phyloP scores from a whole-genome alignment of 495 filamentous ascomycete species.

The Collariella sp. region DNA sequence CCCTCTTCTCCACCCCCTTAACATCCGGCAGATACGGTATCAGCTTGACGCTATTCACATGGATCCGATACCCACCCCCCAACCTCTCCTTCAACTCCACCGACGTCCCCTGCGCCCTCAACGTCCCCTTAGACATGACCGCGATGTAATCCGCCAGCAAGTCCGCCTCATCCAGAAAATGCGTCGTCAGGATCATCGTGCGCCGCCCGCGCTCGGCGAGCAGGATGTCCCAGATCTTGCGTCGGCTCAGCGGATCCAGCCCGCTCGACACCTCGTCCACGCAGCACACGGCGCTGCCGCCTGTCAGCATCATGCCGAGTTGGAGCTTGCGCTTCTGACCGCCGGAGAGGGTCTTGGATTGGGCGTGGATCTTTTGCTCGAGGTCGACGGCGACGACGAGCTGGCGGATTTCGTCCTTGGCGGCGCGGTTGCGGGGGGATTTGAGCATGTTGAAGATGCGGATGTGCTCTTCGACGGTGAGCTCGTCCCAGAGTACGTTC shows the following conservation, averaged over 20 bases:
- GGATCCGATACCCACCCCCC: slow-evolving; percentile 69
- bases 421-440: slow-evolving; percentile 43
- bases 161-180: slow-evolving; percentile 74
- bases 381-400: slow-evolving; percentile 64
- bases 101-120: slow-evolving; percentile 65
- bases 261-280: slow-evolving; percentile 82
- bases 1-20: slow-evolving; percentile 46
- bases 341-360: slow-evolving; percentile 64
- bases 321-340: slow-evolving; percentile 90
- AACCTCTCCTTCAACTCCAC: slow-evolving; percentile 64
- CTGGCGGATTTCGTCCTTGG: slow-evolving; percentile 44
- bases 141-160: slow-evolving; percentile 69
- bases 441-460: slow-evolving; percentile 72
- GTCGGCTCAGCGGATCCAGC: slow-evolving; percentile 67
- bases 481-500: slow-evolving; percentile 80
- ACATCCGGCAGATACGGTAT: slow-evolving; percentile 43
- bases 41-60: slow-evolving; percentile 48
- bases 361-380: slow-evolving; percentile 54
- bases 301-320: slow-evolving; percentile 87
- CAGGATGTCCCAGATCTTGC: slow-evolving; percentile 87
- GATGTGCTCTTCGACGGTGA: slow-evolving; percentile 77
- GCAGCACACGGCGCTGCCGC: slow-evolving; percentile 74
- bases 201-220: slow-evolving; percentile 66
- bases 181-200: slow-evolving; percentile 78
- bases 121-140: slow-evolving; percentile 62